A percentile compares a stretch with the other conserved stretches of the same genome.
These are phyloP conservation scores for Cladophialophora carrionii DNA, from an alignment of 2,329 filamentous ascomycete genomes.

Conservation along the genomic window DNA sequence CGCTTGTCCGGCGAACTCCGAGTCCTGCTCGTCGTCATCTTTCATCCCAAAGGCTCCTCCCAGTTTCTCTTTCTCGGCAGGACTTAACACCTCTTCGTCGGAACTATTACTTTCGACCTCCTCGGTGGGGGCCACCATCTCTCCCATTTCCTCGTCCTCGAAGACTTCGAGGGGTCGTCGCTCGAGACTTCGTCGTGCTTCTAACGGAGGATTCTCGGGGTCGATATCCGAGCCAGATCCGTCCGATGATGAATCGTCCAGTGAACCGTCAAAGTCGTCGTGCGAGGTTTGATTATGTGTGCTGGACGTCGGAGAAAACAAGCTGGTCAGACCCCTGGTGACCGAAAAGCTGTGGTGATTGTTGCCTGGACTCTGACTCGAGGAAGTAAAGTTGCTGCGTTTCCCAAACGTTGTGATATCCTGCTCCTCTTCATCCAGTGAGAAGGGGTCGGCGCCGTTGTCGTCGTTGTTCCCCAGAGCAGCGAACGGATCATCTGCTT, in stretches of 20 bases:
- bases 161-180: constrained; percentile 63
- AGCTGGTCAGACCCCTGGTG: constrained; percentile 36
- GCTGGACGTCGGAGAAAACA: constrained; percentile 32
- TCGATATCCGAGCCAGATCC: constrained; percentile 36
- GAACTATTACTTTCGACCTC: constrained; percentile 38
- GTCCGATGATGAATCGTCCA: constrained; percentile 37
- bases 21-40: constrained; percentile 35
- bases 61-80: constrained; percentile 33
- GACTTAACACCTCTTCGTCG: constrained; percentile 37
- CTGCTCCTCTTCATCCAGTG: constrained; percentile 39
- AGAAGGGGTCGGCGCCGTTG: constrained; percentile 40
- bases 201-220: constrained; percentile 33
- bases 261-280: constrained; percentile 38
- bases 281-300: constrained; percentile 18
- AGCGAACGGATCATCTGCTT: constrained; percentile 39
- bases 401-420: constrained; percentile 39
- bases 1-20: constrained; percentile 38
- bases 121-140: constrained; percentile 48
- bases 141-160: constrained; percentile 58
- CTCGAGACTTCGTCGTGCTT: constrained; percentile 48
- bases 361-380: constrained; percentile 18
- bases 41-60: constrained; percentile 29
- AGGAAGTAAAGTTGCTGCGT: constrained; percentile 32
- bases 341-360: constrained; percentile 43
- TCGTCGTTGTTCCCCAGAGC: constrained; percentile 48